Evolutionary conservation across 108 stramenopile genomes (phyloP).

Genomic region (Skeletonema grethae): DNA sequence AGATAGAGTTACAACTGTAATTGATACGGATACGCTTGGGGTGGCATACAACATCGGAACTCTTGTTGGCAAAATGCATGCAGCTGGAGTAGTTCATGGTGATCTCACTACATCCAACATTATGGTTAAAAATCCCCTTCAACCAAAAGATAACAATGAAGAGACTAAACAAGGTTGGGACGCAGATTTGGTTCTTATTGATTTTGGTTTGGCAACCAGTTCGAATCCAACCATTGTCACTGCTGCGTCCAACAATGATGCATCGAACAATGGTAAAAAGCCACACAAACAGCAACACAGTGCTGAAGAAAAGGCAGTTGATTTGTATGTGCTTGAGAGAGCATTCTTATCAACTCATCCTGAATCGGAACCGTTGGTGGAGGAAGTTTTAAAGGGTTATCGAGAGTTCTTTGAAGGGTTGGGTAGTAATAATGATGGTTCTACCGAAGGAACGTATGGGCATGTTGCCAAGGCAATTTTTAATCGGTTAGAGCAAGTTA

Average conservation of each 20-base stretch:
- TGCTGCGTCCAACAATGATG: background rate
- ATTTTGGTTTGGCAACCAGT: conserved; percentile 88
- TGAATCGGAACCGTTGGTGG: conserved; percentile 70
- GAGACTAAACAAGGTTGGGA: conserved; percentile 6
- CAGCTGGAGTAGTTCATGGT: conserved; percentile 90
- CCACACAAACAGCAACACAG: conserved; percentile 60
- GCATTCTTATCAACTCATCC: conserved; percentile 94
- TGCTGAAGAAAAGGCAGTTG: conserved; percentile 96
- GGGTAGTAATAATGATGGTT: conserved; percentile 12
- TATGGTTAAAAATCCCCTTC: conserved; percentile 54
- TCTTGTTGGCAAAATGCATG: conserved; percentile 87
- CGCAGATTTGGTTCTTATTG: conserved; percentile 75
- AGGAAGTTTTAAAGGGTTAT: conserved; percentile 64
- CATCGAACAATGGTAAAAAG: conserved; percentile 14
- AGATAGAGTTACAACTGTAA: conserved; percentile 37
- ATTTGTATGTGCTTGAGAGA: conserved; percentile 95
- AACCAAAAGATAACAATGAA: conserved; percentile 8
- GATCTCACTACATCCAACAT: conserved; percentile 98
- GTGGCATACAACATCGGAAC: conserved; percentile 70
- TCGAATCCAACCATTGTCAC: conserved; percentile 15
- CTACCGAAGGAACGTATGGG: background rate
- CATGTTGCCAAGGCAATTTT: conserved; percentile 49
- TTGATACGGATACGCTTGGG: conserved; percentile 31
- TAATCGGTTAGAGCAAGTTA: conserved; percentile 81
- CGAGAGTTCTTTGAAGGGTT: conserved; percentile 55